phyloP scores from a whole-genome alignment of 768 basidiomycete genomes.

The Kwoniella sp. region DNA sequence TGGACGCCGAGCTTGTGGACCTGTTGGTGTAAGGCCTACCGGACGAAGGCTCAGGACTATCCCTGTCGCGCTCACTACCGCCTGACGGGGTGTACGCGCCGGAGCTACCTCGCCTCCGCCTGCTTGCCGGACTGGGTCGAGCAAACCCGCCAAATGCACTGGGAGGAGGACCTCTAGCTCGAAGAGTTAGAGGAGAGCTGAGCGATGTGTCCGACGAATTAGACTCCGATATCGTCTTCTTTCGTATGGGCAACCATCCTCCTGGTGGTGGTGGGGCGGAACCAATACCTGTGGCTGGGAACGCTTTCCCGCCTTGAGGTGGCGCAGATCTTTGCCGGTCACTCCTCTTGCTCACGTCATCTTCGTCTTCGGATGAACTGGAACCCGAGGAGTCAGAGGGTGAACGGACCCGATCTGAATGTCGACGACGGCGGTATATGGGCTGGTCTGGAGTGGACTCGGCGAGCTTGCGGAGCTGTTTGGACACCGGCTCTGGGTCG shows the following conservation, averaged over 20 bases:
- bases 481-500: no score
- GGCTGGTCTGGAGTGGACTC: constrained; percentile 21
- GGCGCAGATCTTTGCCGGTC: constrained; percentile 21
- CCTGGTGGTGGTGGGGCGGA: constrained; percentile 10
- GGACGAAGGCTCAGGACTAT: constrained; percentile 1
- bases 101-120: constrained; percentile 27
- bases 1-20: constrained; percentile 7
- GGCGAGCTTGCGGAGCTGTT: constrained; percentile 20
- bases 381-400: constrained; percentile 32
- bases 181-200: constrained; percentile 25
- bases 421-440: constrained; percentile 17
- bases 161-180: constrained; percentile 30
- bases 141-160: constrained; percentile 34
- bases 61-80: constrained; percentile 15
- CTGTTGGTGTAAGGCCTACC: background rate
- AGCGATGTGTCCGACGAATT: constrained; percentile 6
- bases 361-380: constrained; percentile 21
- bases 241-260: constrained; percentile 15
- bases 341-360: background rate
- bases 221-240: constrained; percentile 25
- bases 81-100: constrained; percentile 9
- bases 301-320: constrained; percentile 10
- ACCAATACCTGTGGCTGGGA: constrained; percentile 16
- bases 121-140: constrained; percentile 35
- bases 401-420: constrained; percentile 30